Conservation (phyloP, 179 eudicot genomes). For the Camellia oleifera region DNA sequence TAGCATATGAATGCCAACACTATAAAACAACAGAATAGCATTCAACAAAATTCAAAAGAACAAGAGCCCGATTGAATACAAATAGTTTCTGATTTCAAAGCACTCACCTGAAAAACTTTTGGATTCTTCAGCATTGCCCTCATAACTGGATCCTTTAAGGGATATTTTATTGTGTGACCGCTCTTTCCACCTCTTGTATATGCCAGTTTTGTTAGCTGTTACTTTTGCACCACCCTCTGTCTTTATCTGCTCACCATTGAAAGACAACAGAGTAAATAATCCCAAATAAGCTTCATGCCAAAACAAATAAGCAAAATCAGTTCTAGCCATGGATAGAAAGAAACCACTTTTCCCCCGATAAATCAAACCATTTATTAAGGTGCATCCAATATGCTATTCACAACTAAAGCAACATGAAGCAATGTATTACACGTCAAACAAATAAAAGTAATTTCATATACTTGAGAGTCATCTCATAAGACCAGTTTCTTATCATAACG, state of each 20-base stretch:
- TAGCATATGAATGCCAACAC: not conserved
- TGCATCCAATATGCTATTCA: not conserved
- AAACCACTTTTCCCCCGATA: not conserved
- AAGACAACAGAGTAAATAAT: not conserved
- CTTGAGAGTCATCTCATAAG: not conserved
- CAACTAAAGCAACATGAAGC: not conserved
- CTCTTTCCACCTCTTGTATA: slow-evolving; percentile 87
- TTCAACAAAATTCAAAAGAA: not conserved
- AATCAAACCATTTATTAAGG: not conserved
- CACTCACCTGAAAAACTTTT: slow-evolving; percentile 47
- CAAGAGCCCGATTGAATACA: not conserved
- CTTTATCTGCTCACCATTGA: slow-evolving; percentile 47
- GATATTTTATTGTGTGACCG: slow-evolving; percentile 60
- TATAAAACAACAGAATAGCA: not conserved
- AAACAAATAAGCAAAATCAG: too few relatives aligned
- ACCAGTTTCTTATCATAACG: not conserved
- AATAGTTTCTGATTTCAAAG: not conserved
- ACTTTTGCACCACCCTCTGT: slow-evolving; percentile 77
- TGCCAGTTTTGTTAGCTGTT: slow-evolving; percentile 69
- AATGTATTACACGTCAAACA: not conserved
- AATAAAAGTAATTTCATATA: not conserved
- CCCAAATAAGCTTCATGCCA: not conserved
- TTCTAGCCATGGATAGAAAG: too few relatives aligned
- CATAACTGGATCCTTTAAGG: slow-evolving; percentile 43
- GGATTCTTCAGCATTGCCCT: slow-evolving; percentile 35